Conservation (phyloP, 345 rosid genomes). For the Hypericum perforatum region DNA sequence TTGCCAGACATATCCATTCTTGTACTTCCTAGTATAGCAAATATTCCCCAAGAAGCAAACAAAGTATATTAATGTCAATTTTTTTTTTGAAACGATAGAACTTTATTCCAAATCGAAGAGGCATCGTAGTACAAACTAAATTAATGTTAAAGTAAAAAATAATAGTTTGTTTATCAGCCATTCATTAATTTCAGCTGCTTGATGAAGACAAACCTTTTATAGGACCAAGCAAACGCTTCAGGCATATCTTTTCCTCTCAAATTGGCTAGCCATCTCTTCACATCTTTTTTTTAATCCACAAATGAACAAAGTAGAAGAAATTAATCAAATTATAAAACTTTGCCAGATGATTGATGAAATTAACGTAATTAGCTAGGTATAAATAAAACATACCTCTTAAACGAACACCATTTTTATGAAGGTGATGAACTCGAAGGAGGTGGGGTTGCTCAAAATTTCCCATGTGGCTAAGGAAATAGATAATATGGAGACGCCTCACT, state of each 20-base stretch:
- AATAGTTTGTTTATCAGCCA: too few species aligned
- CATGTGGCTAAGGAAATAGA: conserved; percentile 52
- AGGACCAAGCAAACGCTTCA: conserved; percentile 60
- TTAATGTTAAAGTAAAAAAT: background rate
- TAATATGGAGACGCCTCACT: conserved; percentile 47
- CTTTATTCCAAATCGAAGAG: background rate
- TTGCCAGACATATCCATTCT: conserved; percentile 67
- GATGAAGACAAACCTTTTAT: conserved; percentile 38
- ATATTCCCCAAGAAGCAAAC: background rate
- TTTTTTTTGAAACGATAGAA: background rate
- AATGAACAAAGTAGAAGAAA: too few species aligned
- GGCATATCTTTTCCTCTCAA: conserved; percentile 69
- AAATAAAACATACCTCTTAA: conserved; percentile 39
- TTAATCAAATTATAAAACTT: background rate
- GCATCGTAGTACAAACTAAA: background rate
- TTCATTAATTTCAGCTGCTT: too few species aligned
- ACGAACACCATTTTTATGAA: conserved; percentile 38
- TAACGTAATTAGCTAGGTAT: background rate
- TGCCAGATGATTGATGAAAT: background rate
- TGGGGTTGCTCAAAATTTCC: conserved; percentile 67
- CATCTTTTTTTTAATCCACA: conserved; percentile 23
- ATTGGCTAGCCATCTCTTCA: conserved; percentile 61
- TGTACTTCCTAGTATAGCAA: conserved; percentile 39
- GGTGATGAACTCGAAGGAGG: conserved; percentile 53
- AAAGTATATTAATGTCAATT: too few species aligned